Evolutionary conservation across 2,329 filamentous ascomycete genomes (phyloP).

Genomic region (Hypoxylon sp.): DNA sequence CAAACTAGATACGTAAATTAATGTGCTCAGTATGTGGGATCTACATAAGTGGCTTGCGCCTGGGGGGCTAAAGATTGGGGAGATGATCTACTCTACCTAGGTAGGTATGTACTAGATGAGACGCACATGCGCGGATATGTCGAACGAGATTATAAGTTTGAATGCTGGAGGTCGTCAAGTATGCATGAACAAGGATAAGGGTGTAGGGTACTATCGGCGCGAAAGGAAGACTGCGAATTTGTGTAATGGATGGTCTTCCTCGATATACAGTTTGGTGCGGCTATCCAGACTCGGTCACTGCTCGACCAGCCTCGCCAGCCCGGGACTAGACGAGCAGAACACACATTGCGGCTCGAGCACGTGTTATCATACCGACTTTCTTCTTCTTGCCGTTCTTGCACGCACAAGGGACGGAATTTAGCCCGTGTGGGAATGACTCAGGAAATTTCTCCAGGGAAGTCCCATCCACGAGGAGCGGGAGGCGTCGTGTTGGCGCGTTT

Average conservation of each 20-base stretch:
- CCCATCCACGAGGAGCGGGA: constrained; percentile 29
- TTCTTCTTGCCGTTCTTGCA: constrained; percentile 5
- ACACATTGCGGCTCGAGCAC: constrained; percentile 36
- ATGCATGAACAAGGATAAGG: constrained; percentile 23
- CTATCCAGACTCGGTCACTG: constrained; percentile 8
- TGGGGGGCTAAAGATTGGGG: constrained; percentile 12
- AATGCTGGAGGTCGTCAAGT: constrained; percentile 9
- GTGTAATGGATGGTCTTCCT: not conserved
- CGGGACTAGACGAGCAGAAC: not conserved
- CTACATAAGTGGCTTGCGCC: constrained; percentile 33
- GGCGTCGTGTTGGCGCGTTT: constrained; percentile 37
- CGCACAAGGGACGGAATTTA: constrained; percentile 2
- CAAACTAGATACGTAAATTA: constrained; percentile 20
- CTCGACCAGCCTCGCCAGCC: constrained; percentile 3
- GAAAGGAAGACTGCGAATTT: not conserved
- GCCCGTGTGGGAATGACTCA: constrained; percentile 35
- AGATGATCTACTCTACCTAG: not conserved
- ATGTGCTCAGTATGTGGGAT: constrained; percentile 6
- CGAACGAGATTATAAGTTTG: not conserved
- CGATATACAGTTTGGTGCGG: not conserved
- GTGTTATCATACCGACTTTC: constrained; percentile 12
- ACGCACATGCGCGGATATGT: not conserved
- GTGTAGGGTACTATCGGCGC: constrained; percentile 9
- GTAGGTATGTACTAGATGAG: constrained; percentile 10
- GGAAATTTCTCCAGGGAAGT: constrained; percentile 20